Evolutionary conservation across 768 basidiomycete species (phyloP), one percentile per base, ranked within the genome.

Genomic region (Amanita inopinata): DNA sequence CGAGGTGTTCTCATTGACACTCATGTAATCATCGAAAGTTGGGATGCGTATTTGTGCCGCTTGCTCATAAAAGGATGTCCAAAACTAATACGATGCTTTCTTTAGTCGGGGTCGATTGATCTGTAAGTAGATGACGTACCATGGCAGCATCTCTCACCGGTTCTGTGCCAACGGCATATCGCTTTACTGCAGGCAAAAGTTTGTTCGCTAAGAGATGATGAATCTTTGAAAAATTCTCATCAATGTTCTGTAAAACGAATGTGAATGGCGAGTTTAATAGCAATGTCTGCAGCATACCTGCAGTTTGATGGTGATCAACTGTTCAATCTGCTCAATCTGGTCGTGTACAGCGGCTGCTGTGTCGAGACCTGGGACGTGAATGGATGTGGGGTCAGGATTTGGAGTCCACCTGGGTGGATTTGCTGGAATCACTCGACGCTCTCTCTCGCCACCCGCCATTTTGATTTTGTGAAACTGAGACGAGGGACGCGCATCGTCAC

Each of bases 291-390:
- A 43, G 42, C 59, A 50, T 43, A 83, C 89, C 74, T 93, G 92
- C 8, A 98, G 69, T 51, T 91, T 83, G 40, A 92, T 72, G 6
- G 93, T 92, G 48, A 94, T 93, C 54, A 93, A 71, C 57, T 96
- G 93, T 61, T 98, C 93, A 45, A 96, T 89, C 61, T 93, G 88
- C 54, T 94, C 90, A 41, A 91, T 83, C 64, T 96, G 92, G 53
- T 83, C 89, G 46, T 73, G 73, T 18, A 78, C 65, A 15, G 83
- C 69, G 17, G 83, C 82, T 7, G 64, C 67, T 0, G 71, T 74
- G 52, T 90, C 83, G 27, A 90, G 66, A 0, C 87, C 86, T 5
- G 84, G 80, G 2, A 89, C 67, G 10, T 65, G 56, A 41, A 90
- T 87, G 33, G 71, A 69, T 1, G 70, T 52, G 12, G 84, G 79